Conservation (phyloP, 495 filamentous ascomycete genomes). For the Penicillium coprophilum region DNA sequence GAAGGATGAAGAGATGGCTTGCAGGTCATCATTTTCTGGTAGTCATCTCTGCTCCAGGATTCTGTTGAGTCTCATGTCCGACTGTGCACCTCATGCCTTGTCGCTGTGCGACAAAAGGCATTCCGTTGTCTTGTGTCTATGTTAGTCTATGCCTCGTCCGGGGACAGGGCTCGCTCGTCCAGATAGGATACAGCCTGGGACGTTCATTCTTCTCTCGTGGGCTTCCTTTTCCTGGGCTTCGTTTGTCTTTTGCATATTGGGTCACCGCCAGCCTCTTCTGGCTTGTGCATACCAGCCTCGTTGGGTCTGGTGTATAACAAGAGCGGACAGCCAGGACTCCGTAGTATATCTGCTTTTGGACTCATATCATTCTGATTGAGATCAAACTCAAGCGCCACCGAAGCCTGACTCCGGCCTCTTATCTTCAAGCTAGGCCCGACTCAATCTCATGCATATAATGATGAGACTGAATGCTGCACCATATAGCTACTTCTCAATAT, state of each 20-base stretch:
- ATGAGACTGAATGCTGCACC: not conserved
- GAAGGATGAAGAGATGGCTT: constrained; percentile 40
- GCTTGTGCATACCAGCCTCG: not conserved
- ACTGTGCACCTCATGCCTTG: not conserved
- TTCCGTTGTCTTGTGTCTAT: not conserved
- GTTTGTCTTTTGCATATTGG: not conserved
- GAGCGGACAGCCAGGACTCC: too few relatives aligned
- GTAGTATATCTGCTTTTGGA: not conserved
- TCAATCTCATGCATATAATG: not conserved
- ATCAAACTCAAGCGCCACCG: not conserved
- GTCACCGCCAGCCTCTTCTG: not conserved
- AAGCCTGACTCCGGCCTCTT: not conserved
- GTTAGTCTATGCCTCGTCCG: not conserved
- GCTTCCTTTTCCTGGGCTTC: not conserved
- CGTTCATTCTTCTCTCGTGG: not conserved
- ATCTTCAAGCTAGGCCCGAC: too few relatives aligned
- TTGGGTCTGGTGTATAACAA: not conserved
- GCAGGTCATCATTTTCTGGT: constrained; percentile 4
- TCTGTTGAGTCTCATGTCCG: not conserved
- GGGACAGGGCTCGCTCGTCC: not conserved
- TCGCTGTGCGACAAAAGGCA: not conserved
- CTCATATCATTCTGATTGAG: not conserved
- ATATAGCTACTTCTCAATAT: not conserved
- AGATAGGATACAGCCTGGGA: not conserved
- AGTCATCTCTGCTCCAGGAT: not conserved